Percentiles rank a stretch among this genome's conserved stretches.
phyloP scores from a whole-genome alignment of 371 early-diverging fungal genomes.

The Haplosporangium sp. region DNA sequence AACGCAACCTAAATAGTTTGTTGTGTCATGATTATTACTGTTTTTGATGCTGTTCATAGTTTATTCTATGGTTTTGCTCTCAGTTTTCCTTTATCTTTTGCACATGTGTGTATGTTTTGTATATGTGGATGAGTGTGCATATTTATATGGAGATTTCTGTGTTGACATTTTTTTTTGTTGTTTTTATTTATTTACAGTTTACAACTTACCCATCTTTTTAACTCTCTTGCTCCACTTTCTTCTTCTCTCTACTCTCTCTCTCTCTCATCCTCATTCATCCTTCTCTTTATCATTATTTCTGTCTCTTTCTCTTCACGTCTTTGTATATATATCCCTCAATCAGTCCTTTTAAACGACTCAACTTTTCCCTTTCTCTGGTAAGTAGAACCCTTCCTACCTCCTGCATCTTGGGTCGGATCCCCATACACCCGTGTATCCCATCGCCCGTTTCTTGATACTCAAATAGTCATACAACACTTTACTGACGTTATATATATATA shows the following conservation, averaged over 20 bases:
- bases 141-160: neutral
- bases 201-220: neutral
- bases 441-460: too few relatives aligned
- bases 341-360: neutral
- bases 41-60: neutral
- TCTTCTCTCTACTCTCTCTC: neutral
- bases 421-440: too few relatives aligned
- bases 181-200: neutral
- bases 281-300: neutral
- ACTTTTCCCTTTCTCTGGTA: neutral
- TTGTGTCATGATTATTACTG: neutral
- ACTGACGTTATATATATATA: too few relatives aligned
- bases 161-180: neutral
- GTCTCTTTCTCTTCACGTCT: neutral
- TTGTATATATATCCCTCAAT: too few relatives aligned
- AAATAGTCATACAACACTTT: too few relatives aligned
- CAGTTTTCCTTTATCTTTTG: neutral
- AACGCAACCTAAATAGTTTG: too few relatives aligned
- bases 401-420: too few relatives aligned
- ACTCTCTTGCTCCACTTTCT: neutral
- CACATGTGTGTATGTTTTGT: neutral
- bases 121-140: neutral
- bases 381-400: too few relatives aligned
- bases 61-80: neutral
- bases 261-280: neutral